These are phyloP conservation scores for Pseudogymnoascus destructans DNA, from an alignment of 2,329 filamentous ascomycete species.

Conservation along the genomic window DNA sequence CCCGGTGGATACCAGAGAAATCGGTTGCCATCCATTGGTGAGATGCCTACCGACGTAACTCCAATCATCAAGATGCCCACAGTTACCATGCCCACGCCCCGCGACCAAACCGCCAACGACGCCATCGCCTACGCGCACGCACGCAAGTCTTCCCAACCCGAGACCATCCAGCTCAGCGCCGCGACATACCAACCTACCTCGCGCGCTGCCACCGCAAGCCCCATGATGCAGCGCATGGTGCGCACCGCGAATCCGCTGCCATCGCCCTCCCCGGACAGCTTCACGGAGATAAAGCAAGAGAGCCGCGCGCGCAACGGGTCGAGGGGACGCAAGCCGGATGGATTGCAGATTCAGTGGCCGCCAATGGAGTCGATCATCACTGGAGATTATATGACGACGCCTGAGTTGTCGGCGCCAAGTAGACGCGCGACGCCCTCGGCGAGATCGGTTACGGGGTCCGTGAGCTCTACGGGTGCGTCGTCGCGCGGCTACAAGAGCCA, in stretches of 20 bases:
- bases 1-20: slow-evolving; percentile 47
- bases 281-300: slow-evolving; percentile 48
- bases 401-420: slow-evolving; percentile 41
- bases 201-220: slow-evolving; percentile 50
- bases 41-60: slow-evolving; percentile 41
- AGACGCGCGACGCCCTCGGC: slow-evolving; percentile 23
- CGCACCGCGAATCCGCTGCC: slow-evolving; percentile 43
- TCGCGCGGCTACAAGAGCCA: slow-evolving; percentile 36
- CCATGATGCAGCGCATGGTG: slow-evolving; percentile 43
- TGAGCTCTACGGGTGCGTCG: slow-evolving; percentile 31
- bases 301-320: slow-evolving; percentile 54
- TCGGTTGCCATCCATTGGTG: slow-evolving; percentile 67
- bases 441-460: slow-evolving; percentile 37
- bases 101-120: slow-evolving; percentile 16
- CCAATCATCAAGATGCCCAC: slow-evolving; percentile 14
- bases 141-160: slow-evolving; percentile 24
- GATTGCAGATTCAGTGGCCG: slow-evolving; percentile 50
- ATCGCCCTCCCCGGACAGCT: slow-evolving; percentile 53
- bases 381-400: slow-evolving; percentile 40
- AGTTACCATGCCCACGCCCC: slow-evolving; percentile 15
- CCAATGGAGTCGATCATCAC: slow-evolving; percentile 38
- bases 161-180: slow-evolving; percentile 28
- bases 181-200: slow-evolving; percentile 23
- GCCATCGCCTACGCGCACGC: slow-evolving; percentile 21
- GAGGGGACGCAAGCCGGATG: slow-evolving; percentile 64